Conservation (phyloP, 495 filamentous ascomycete species). For the Aspergillus bertholletiae region DNA sequence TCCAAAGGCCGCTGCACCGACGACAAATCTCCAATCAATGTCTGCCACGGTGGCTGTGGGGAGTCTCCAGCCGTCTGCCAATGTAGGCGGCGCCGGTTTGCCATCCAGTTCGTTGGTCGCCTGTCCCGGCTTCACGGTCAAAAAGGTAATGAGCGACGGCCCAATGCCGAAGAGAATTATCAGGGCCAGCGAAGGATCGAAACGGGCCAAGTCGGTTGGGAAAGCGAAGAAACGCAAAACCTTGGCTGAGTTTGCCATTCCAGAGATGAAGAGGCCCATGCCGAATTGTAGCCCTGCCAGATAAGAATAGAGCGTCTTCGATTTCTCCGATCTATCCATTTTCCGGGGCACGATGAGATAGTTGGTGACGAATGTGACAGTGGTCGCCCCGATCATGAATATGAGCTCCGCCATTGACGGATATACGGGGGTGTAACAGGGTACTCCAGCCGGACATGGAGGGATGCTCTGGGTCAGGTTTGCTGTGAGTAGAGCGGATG, state of each 20-base stretch:
- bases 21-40: conserved; percentile 51
- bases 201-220: conserved; percentile 34
- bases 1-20: conserved; percentile 50
- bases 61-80: conserved; percentile 43
- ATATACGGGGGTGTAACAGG: conserved; percentile 49
- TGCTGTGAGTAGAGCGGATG: conserved; percentile 46
- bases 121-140: conserved; percentile 30
- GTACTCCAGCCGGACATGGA: conserved; percentile 27
- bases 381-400: conserved; percentile 29
- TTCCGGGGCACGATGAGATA: conserved; percentile 24
- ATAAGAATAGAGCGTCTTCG: conserved; percentile 30
- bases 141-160: conserved; percentile 38
- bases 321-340: conserved; percentile 24
- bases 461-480: conserved; percentile 34
- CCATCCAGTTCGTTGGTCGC: conserved; percentile 12
- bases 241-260: conserved; percentile 54
- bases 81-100: conserved; percentile 27
- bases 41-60: conserved; percentile 45
- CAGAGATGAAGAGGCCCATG: conserved; percentile 49
- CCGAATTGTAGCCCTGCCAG: conserved; percentile 52
- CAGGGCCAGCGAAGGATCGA: conserved; percentile 51
- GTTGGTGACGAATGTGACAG: conserved; percentile 35
- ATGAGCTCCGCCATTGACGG: conserved; percentile 34
- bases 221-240: conserved; percentile 53
- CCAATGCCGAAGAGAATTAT: conserved; percentile 50